phyloP scores from a whole-genome alignment of 1,284 basidiomycete species.

The Sphaerobolus stellatus region DNA sequence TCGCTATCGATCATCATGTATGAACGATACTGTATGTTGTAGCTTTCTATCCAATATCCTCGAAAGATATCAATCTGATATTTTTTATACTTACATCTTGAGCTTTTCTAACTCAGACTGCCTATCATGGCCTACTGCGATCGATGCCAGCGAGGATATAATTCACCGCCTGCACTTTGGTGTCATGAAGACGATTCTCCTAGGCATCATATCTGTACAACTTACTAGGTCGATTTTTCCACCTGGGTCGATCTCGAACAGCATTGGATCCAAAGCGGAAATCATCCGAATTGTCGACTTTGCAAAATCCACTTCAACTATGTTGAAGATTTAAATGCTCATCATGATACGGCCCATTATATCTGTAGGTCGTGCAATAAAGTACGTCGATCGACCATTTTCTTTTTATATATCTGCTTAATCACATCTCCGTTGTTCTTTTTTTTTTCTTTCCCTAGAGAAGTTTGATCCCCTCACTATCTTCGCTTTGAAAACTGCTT shows the following conservation, averaged over 20 bases:
- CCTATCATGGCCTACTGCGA: slow-evolving; percentile 34
- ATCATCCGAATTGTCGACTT: slow-evolving; percentile 43
- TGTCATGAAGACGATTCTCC: slow-evolving; percentile 29
- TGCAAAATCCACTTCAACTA: slow-evolving; percentile 40
- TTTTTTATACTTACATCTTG: too few relatives aligned
- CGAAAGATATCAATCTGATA: too few relatives aligned
- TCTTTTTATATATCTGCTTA: slow-evolving; percentile 8
- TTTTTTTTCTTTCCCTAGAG: too few relatives aligned
- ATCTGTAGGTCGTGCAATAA: background rate
- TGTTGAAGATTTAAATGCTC: slow-evolving; percentile 5
- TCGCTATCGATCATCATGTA: too few relatives aligned
- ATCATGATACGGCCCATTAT: slow-evolving; percentile 1
- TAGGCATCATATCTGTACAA: slow-evolving; percentile 33
- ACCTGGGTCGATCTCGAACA: slow-evolving; percentile 28
- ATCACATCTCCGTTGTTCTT: too few relatives aligned
- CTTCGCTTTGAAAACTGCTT: too few relatives aligned
- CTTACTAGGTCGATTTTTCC: slow-evolving; percentile 38
- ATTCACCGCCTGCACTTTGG: slow-evolving; percentile 22
- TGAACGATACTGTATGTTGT: too few relatives aligned
- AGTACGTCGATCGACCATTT: background rate
- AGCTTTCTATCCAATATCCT: too few relatives aligned
- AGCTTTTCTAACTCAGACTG: too few relatives aligned
- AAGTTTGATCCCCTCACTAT: too few relatives aligned
- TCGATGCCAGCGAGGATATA: slow-evolving; percentile 33
- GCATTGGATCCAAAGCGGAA: slow-evolving; percentile 40